A percentile compares a stretch with the other conserved stretches of the same genome.
These are phyloP conservation scores for Clitopilus passeckerianus DNA, from an alignment of 768 basidiomycete species.

Conservation along the genomic window DNA sequence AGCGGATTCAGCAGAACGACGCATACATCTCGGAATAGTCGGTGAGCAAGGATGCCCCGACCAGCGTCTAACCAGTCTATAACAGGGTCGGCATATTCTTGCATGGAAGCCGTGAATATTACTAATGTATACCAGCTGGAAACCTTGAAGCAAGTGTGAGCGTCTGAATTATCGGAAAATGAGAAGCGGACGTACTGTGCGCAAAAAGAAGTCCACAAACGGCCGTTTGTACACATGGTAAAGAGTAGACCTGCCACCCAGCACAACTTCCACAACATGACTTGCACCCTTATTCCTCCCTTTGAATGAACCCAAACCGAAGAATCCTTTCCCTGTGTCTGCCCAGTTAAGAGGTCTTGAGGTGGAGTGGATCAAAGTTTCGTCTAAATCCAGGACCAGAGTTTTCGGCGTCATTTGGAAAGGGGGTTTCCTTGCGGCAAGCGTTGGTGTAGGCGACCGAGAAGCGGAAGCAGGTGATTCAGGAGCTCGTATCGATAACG, in stretches of 20 bases:
- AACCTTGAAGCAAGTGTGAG: conserved; percentile 50
- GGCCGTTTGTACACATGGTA: conserved; percentile 99
- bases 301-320: conserved; percentile 51
- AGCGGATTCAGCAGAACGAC: conserved; percentile 4
- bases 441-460: conserved; percentile 47
- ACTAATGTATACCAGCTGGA: conserved; percentile 98
- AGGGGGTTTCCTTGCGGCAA: conserved; percentile 52
- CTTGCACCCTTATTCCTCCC: conserved; percentile 64
- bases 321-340: conserved; percentile 48
- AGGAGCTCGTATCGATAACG: conserved; percentile 7
- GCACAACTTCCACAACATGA: conserved; percentile 89
- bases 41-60: conserved; percentile 81
- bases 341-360: conserved; percentile 62
- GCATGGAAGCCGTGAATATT: conserved; percentile 98
- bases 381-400: conserved; percentile 94
- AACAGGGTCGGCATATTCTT: conserved; percentile 98
- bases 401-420: conserved; percentile 82
- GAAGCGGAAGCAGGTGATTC: conserved; percentile 22
- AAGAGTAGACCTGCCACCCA: conserved; percentile 82
- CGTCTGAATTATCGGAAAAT: conserved; percentile 6
- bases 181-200: conserved; percentile 55
- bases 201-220: conserved; percentile 91
- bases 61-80: conserved; percentile 99
- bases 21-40: conserved; percentile 89
- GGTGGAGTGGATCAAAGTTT: conserved; percentile 97